Base-by-base conservation (phyloP, 176 grass and related monocot genomes). In the Oryza longistaminata region DNA sequence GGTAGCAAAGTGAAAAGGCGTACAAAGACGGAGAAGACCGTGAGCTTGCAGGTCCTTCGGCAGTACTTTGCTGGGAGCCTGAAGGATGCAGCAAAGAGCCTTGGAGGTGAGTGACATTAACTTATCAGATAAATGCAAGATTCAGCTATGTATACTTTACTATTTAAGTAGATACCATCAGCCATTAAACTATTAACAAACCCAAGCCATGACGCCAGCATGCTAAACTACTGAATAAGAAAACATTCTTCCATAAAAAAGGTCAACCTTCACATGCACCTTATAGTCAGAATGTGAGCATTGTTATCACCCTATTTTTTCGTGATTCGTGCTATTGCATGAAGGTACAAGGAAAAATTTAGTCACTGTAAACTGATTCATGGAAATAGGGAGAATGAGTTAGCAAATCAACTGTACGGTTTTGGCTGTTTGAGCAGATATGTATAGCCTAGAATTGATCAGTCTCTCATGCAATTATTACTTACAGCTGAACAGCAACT, bases 41-140 rank as follows among this genome's bases (percentile, higher is more conserved):
- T 98, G 64, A 96, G 96, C 64, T 91, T 98, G 67, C 71, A 91
- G 43, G 75, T 96, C 92, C 93, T 98, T 81, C 88, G 90, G 19
- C 87, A 95, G 67, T 84, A 98, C 79, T 98, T 98, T 8, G 93
- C 96, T 53, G 91, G 96, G 82, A 98, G 93, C 88, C 81, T 98
- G 90, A 94, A 96, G 83, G 96, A 98, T 87, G 96, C 96, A 85
- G 93, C 96, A 46, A 98, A 85, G 43, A 98, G 86, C 78, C 86
- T 98, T 49, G 96, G 96, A 87, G 96, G 96, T 96, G 37, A 93
- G 87, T 75, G 15, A 65, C 26, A 66, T 46, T 73, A 70, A 74
- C 67, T 71, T 39, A 66, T 84, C 64, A 83, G 35, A 70, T 70
- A 70, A 68, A 68, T 34, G 9, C 40, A 85, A 79, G 43, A 90